phyloP scores from a whole-genome alignment of 2,329 filamentous ascomycete genomes.

The Periconia macrospinosa region DNA sequence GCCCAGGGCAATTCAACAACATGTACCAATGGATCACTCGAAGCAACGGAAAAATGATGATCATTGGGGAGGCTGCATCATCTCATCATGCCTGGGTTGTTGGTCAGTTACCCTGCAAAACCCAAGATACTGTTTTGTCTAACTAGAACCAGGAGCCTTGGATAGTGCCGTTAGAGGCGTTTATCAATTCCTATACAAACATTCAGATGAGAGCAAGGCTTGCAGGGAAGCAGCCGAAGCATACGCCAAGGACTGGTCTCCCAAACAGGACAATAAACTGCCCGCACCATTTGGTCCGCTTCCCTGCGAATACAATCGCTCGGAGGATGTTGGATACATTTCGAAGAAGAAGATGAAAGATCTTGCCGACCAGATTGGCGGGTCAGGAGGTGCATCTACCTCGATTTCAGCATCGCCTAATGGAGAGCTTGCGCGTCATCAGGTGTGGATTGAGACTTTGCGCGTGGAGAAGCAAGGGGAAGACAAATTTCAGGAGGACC shows the following conservation, averaged over 20 bases:
- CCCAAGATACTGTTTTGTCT: not conserved
- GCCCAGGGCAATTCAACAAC: slow-evolving; percentile 22
- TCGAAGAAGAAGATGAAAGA: not conserved
- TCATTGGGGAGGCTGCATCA: slow-evolving; percentile 16
- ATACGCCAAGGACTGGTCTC: not conserved
- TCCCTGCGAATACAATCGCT: not conserved
- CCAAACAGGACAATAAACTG: not conserved
- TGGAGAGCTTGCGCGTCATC: not conserved
- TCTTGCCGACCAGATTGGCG: not conserved
- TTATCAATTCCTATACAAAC: slow-evolving; percentile 4
- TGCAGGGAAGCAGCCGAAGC: not conserved
- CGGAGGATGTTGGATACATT: not conserved
- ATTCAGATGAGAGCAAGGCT: not conserved
- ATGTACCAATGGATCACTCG: not conserved
- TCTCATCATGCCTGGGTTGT: slow-evolving; percentile 20
- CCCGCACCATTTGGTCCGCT: not conserved
- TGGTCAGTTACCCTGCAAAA: not conserved
- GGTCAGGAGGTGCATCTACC: not conserved
- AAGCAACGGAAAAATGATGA: slow-evolving; percentile 5
- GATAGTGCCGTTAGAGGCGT: slow-evolving; percentile 12
- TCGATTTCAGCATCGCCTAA: not conserved
- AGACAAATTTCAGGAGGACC: not conserved
- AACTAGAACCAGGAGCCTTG: slow-evolving; percentile 6
- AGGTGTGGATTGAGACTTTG: not conserved
- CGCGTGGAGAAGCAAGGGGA: not conserved